These are phyloP conservation scores for Silybum marianum DNA, from an alignment of 129 eudicot species.

Conservation along the genomic window DNA sequence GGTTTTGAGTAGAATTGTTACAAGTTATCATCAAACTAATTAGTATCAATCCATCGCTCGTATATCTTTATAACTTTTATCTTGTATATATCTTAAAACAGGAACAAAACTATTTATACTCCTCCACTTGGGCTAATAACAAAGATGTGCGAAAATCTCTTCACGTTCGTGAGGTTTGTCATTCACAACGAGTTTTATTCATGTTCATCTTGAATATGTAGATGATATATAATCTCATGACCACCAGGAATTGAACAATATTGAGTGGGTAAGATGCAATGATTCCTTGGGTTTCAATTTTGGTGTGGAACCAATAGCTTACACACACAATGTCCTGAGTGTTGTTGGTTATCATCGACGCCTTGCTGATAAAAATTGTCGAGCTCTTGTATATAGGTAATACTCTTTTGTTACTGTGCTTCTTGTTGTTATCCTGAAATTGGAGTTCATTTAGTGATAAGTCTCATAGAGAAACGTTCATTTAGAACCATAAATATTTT, in stretches of 20 bases:
- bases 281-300: not conserved
- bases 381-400: not conserved
- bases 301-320: not conserved
- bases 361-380: not conserved
- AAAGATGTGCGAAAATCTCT: too few species aligned
- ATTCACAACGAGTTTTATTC: not conserved
- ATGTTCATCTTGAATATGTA: not conserved
- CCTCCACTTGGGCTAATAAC: too few species aligned
- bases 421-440: not conserved
- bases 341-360: conserved; percentile 3
- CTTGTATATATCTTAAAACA: too few species aligned
- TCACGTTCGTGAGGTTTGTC: too few species aligned
- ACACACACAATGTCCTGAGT: conserved; percentile 17
- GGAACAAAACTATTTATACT: too few species aligned
- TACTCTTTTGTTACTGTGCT: too few species aligned
- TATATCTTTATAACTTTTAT: not conserved
- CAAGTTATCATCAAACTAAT: not conserved
- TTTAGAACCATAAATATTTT: not conserved
- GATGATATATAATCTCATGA: not conserved
- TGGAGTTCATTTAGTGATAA: not conserved
- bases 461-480: not conserved
- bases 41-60: not conserved
- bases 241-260: not conserved
- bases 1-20: not conserved
- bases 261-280: conserved; percentile 13